These are phyloP conservation scores for Oryza brachyantha DNA, from an alignment of 176 grass and related monocot species.

Conservation along the genomic window DNA sequence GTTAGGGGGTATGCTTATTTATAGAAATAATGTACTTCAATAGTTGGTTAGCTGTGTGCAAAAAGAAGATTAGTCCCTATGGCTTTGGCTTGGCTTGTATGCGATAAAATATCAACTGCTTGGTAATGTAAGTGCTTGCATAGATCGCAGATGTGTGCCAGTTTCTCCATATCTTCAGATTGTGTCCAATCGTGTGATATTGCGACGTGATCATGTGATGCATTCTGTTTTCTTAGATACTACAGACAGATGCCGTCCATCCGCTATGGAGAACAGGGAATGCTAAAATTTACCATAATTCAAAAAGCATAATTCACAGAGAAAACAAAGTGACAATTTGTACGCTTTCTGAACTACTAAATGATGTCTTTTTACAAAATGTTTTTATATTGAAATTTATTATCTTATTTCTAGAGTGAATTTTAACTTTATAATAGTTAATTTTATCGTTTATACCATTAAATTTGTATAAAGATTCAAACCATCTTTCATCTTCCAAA, in stretches of 20 bases:
- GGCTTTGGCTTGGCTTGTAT: conserved; percentile 30
- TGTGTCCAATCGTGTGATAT: neutral
- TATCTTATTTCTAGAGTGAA: too few relatives aligned
- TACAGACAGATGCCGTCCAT: neutral
- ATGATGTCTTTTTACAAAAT: too few relatives aligned
- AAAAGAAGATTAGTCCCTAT: conserved; percentile 25
- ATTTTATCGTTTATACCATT: too few relatives aligned
- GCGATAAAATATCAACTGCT: conserved; percentile 30
- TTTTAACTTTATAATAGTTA: too few relatives aligned
- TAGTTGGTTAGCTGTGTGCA: conserved; percentile 34
- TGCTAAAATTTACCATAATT: too few relatives aligned
- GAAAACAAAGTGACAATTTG: neutral
- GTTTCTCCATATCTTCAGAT: neutral
- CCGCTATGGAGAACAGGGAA: neutral
- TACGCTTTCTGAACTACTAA: too few relatives aligned
- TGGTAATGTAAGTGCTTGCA: conserved; percentile 34
- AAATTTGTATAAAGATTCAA: too few relatives aligned
- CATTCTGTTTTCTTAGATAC: too few relatives aligned
- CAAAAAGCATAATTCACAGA: neutral
- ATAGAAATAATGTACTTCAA: conserved; percentile 12
- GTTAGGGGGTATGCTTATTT: conserved; percentile 46
- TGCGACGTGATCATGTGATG: too few relatives aligned
- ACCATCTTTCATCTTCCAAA: too few relatives aligned
- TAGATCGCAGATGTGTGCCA: conserved; percentile 3
- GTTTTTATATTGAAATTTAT: too few relatives aligned